A percentile compares a stretch with the other conserved stretches of the same genome.
These are phyloP conservation scores for Lentinula aciculospora DNA, from an alignment of 768 basidiomycete genomes.

Conservation along the genomic window DNA sequence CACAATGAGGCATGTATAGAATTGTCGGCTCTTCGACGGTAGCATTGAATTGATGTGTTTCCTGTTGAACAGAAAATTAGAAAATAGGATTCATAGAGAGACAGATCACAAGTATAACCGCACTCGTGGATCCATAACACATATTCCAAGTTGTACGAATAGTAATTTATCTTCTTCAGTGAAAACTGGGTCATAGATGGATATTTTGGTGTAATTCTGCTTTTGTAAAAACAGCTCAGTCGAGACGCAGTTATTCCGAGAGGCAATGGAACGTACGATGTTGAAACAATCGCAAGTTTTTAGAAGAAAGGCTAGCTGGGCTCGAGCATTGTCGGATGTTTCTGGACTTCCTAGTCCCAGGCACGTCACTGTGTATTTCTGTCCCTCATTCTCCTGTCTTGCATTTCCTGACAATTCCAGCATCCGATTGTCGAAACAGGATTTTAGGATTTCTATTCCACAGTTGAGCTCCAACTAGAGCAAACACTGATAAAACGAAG, in stretches of 20 bases:
- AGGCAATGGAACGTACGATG: neutral
- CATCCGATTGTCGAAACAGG: neutral
- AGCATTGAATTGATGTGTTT: neutral
- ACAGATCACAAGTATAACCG: neutral
- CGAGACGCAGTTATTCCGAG: neutral
- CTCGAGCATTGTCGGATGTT: constrained; percentile 6
- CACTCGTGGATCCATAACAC: neutral
- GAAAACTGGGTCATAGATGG: constrained; percentile 4
- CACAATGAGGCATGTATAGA: constrained; percentile 5
- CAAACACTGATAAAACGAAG: too few species aligned
- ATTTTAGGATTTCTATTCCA: neutral
- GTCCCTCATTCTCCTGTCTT: neutral
- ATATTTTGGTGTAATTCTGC: neutral
- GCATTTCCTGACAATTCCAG: neutral
- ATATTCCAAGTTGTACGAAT: neutral
- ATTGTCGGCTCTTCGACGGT: neutral
- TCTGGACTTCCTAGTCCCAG: constrained; percentile 6
- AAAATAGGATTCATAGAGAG: neutral
- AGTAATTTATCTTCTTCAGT: constrained; percentile 1
- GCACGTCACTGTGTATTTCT: neutral
- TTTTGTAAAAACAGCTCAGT: neutral
- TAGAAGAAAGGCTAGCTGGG: constrained; percentile 4
- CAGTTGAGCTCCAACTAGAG: neutral
- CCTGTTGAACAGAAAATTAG: neutral
- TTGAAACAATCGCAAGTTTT: neutral